A percentile compares a stretch with the other conserved stretches of the same genome.
Evolutionary conservation across 768 basidiomycete genomes (phyloP).

Genomic region (Pleurotus platypus): DNA sequence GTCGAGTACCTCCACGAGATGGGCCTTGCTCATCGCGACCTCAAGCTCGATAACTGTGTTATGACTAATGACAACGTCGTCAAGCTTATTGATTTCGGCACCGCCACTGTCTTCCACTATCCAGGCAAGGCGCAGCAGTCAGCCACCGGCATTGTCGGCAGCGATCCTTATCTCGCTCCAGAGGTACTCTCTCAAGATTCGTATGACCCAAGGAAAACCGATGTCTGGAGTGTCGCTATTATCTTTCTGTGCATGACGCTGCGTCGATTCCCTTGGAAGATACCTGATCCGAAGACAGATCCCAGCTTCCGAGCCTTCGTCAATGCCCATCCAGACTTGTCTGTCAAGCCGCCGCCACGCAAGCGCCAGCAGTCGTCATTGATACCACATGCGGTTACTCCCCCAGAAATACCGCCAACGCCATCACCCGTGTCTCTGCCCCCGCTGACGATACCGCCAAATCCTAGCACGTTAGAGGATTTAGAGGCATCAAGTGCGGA

Average conservation of each 20-base stretch:
- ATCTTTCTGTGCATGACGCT: conserved; percentile 99
- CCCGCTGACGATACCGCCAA: conserved; percentile 6
- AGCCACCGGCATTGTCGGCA: conserved; percentile 91
- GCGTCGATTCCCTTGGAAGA: conserved; percentile 97
- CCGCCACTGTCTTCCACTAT: conserved; percentile 99
- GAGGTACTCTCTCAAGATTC: conserved; percentile 79
- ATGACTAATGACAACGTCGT: conserved; percentile 94
- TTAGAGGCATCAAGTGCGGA: conserved; percentile 27
- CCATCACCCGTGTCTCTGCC: background rate
- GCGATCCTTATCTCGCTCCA: conserved; percentile 97
- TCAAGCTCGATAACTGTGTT: conserved; percentile 99
- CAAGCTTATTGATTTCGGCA: conserved; percentile 99
- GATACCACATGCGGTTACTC: background rate
- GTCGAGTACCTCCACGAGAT: conserved; percentile 97
- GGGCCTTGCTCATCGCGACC: conserved; percentile 96
- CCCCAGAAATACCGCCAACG: conserved; percentile 5
- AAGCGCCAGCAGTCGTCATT: conserved; percentile 7
- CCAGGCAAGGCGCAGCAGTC: conserved; percentile 81
- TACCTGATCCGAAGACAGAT: conserved; percentile 93
- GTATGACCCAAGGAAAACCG: conserved; percentile 96
- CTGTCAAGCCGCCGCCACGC: conserved; percentile 42
- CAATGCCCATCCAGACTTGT: conserved; percentile 87
- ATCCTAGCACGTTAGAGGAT: background rate
- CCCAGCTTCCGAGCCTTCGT: conserved; percentile 90
- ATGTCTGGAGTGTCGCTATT: conserved; percentile 97